Conservation (phyloP, 257 asterid genomes). For the Nicotiana obtusifolia region DNA sequence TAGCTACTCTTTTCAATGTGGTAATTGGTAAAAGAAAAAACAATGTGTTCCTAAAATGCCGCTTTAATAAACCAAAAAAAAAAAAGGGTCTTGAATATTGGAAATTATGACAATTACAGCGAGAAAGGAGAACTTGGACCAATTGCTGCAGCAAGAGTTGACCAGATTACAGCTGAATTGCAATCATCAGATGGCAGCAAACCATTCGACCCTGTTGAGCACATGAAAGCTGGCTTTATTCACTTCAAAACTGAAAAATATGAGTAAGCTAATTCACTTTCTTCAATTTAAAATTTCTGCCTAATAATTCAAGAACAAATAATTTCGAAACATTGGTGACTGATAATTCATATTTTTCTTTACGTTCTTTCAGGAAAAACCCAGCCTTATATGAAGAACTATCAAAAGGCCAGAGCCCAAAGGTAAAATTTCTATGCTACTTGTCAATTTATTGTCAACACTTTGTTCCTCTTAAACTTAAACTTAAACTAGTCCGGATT, state of each 20-base stretch:
- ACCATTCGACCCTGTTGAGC: constrained; percentile 48
- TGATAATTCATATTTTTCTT: background rate
- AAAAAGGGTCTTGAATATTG: background rate
- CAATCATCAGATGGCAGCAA: constrained; percentile 33
- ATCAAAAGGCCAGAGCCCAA: constrained; percentile 87
- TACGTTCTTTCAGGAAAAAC: constrained; percentile 38
- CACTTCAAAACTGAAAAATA: constrained; percentile 82
- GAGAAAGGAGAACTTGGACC: constrained; percentile 78
- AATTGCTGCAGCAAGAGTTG: constrained; percentile 69
- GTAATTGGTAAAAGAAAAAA: no score
- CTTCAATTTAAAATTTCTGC: background rate
- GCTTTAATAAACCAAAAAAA: background rate
- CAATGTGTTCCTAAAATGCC: no score
- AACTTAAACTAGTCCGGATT: no score
- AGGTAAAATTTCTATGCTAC: constrained; percentile 33
- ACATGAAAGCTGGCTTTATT: constrained; percentile 68
- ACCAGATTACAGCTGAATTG: constrained; percentile 62
- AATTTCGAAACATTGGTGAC: background rate
- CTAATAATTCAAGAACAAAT: background rate
- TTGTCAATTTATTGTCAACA: background rate
- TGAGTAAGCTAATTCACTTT: constrained; percentile 39
- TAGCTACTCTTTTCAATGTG: no score
- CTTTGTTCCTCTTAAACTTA: no score
- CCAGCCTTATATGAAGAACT: constrained; percentile 69
- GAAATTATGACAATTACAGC: constrained; percentile 31